Base-by-base conservation (phyloP, 805 yeast species). In the Kurtzmaniella cleridarum region DNA sequence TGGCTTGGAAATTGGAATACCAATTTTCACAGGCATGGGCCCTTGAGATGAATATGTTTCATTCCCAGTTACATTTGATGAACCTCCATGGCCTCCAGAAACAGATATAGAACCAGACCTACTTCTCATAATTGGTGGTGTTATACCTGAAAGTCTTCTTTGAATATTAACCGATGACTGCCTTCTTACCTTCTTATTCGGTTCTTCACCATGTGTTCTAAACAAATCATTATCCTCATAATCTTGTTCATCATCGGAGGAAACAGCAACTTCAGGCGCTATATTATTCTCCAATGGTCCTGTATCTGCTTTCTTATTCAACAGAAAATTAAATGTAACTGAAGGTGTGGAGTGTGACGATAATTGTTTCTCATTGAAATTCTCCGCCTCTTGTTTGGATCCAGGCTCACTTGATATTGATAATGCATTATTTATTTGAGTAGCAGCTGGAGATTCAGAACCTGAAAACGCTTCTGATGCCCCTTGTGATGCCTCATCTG, bases 141-240 rank as follows among this genome's bases (percentile, higher is more conserved):
- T 46, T 23, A 65, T 63, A 5, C 68, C 66, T 1, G 71, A 64
- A 20, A 66, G 52, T 31, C 72, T 41, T 29, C 70, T 55, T 41
- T 57, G 69, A 15, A 55, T 43, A 2, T 53, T 47, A 3, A 55
- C 52, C 7, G 67, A 60, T 15, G 61, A 53, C 26, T 59, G 54
- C 32, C 70, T 46, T 40, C 60, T 42, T 8, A 41, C 45, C 20
- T 38, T 31, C 32, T 38, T 35, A 17, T 34, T 37, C 12, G 20
- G 14, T 9, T 40, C 18, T 14, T 42, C 47, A 13, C 40, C 36
- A 3, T 64, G 62, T 24, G 45, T 50, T 39, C 59, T 60, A 50
- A 66, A 64, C 27, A 64, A 50, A 35, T 62, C 66, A 32, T 53
- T 50, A 17, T 56, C 60, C 15, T 49, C 51, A 20, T 20, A 20